Percentiles rank a stretch among this genome's conserved stretches.
Evolutionary conservation across 768 basidiomycete genomes (phyloP).

Genomic region (Strobilomyces echinocephalus): DNA sequence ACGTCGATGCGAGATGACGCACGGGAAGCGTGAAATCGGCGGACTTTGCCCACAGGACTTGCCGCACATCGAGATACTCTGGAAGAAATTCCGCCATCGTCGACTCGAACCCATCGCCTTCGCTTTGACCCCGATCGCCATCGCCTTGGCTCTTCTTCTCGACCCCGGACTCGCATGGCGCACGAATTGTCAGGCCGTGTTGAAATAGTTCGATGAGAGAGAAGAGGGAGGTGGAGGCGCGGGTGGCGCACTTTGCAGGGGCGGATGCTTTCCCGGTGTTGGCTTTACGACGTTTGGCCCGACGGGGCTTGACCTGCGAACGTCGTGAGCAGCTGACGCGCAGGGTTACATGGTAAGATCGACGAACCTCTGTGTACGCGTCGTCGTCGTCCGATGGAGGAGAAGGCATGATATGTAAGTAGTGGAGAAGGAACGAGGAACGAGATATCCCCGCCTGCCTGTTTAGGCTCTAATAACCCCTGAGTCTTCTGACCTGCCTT

Average conservation of each 20-base stretch:
- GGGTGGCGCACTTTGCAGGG: slow-evolving; percentile 10
- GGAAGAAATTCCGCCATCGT: slow-evolving; percentile 31
- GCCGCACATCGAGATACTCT: slow-evolving; percentile 32
- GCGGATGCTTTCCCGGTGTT: slow-evolving; percentile 15
- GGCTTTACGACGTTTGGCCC: slow-evolving; percentile 26
- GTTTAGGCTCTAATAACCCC: neutral
- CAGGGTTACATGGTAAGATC: too few relatives aligned
- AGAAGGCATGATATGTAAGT: neutral
- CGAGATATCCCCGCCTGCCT: neutral
- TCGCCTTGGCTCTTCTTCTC: neutral
- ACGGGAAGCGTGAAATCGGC: slow-evolving; percentile 14
- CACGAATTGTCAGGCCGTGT: neutral
- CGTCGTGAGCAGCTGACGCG: neutral
- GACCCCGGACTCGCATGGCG: neutral
- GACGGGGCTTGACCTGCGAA: slow-evolving; percentile 11
- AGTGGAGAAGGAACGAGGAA: neutral
- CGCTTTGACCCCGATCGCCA: neutral
- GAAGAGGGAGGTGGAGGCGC: slow-evolving; percentile 16
- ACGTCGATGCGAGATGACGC: neutral
- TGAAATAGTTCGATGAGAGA: slow-evolving; percentile 15
- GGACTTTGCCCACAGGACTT: slow-evolving; percentile 18
- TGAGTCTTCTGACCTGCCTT: neutral
- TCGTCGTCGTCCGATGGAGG: slow-evolving; percentile 17
- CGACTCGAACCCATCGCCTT: slow-evolving; percentile 31
- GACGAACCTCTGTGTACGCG: slow-evolving; percentile 19